Conservation (phyloP, 1,139 yeast species). For the Kluyveromyces marxianus region DNA sequence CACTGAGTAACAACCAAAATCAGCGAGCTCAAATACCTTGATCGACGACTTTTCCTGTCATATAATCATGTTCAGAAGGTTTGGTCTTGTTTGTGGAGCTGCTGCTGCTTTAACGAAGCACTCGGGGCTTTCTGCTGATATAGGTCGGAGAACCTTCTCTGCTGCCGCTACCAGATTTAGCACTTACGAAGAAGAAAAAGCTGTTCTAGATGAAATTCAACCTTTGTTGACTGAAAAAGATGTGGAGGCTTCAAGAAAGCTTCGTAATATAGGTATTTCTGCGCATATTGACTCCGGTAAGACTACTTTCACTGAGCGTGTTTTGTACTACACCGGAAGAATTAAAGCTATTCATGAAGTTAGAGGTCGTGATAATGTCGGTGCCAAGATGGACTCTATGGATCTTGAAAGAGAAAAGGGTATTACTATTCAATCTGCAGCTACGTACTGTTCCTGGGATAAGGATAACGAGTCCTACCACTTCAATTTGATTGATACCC, state of each 20-base stretch:
- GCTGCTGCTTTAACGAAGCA: neutral
- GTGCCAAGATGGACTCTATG: constrained; percentile 98
- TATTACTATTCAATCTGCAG: constrained; percentile 97
- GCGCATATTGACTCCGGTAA: constrained; percentile 98
- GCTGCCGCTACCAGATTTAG: constrained; percentile 11
- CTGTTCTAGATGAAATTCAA: constrained; percentile 52
- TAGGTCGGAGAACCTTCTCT: neutral
- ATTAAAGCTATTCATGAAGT: constrained; percentile 98
- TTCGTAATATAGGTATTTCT: constrained; percentile 94
- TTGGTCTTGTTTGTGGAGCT: neutral
- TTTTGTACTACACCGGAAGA: constrained; percentile 90
- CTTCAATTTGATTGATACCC: constrained; percentile 93
- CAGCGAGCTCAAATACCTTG: too few relatives aligned
- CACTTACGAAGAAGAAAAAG: constrained; percentile 67
- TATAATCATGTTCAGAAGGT: neutral
- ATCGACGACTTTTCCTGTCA: too few relatives aligned
- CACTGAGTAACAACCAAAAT: too few relatives aligned
- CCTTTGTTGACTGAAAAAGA: constrained; percentile 53
- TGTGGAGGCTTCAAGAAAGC: constrained; percentile 41
- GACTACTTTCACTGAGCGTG: constrained; percentile 96
- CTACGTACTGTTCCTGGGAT: constrained; percentile 96
- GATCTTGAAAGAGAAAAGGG: constrained; percentile 97
- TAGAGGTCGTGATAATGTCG: constrained; percentile 94
- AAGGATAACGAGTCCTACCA: constrained; percentile 64
- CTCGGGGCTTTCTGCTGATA: neutral